Base-by-base conservation (phyloP, 75 land plant species). In the Selaginella moellendorffii region DNA sequence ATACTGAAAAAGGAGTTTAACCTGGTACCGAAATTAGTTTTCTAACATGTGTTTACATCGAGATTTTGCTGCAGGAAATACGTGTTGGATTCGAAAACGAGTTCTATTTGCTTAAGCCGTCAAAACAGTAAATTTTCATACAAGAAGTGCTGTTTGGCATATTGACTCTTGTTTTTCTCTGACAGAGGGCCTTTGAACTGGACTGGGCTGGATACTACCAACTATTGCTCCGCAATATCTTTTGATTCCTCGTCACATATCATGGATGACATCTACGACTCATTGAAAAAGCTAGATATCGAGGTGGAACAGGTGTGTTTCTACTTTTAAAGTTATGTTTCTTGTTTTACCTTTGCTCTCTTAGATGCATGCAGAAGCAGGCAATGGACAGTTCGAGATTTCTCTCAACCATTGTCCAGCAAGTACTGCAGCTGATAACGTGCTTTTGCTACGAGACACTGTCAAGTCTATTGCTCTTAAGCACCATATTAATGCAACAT, bases 21-120 rank as follows among this genome's bases (percentile, higher is more conserved):
- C 58, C 67, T 92, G 88, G 97, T 91, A 77, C 26, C 9, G 24
- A 23, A 27, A 29, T 8, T 28, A 46, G 24, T 61, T 54, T 17
- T 28, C 1, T 54, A 9, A 62, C 0, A 29, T 19, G n/a, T 24
- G 28, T 19, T 64, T 19, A 26, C 12, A 19, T 64, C 59, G 54
- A 65, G 1, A 25, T 22, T 30, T 17, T 28, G 56, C 1, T 74
- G 12, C 68, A 91, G 97, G 85, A 54, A 24, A 52, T 91, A 74
- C 86, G 83, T 67, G 88, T 92, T 53, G 97, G 97, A 9, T 91
- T 91, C 71, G 97, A 91, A 63, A 81, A 67, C 65, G 97, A 91
- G 73, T 91, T 91, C 63, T 87, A 71, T 54, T 74, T 91, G 24
- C 69, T 91, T 63, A 82, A 76, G 62, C 74, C 52, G 65, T 63